Evolutionary conservation across 805 yeast genomes (phyloP), one percentile per base, ranked within the genome.

Genomic region (Candida railenensis): DNA sequence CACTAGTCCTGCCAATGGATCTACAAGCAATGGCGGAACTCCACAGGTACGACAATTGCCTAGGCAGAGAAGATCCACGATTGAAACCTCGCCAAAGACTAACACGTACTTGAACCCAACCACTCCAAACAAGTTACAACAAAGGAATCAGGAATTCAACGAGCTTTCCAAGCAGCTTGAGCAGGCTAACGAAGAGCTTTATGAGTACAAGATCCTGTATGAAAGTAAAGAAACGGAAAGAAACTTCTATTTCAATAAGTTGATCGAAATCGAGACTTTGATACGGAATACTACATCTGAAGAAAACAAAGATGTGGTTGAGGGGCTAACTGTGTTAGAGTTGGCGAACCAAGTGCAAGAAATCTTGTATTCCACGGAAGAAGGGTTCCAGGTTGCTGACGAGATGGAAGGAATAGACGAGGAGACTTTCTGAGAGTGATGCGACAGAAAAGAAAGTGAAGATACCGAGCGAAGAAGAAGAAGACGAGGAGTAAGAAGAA

Each of bases 161-260:
- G 74, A 72, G n/a, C 66, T 80, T 0, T 71, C 64, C 42, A 61
- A 55, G 12, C 70, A 74, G 48, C 60, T 78, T n/a, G 57, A 59
- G 2, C 62, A 57, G 15, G 65, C 75, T 12, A 66, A 65, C n/a
- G 68, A 73, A 3, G 89, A 87, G 53, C 54, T 81, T 16, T 73
- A 71, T 14, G 88, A 84, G 51, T 76, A 77, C 53, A 76, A 74
- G 48, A 71, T 78, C 19, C 80, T 84, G 12, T 77, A 84, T 18
- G 87, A 83, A 42, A 80, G 83, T 12, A 69, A 89, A 42, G 88
- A 85, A 57, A 79, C 87, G 1, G 97, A 94, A 62, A 80, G 98
- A 51, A 87, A 88, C 63, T 89, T 92, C 58, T 94, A 94, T 64
- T 92, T 88, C 67, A 83, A 86, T 58, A 94, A 92, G 66, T 71